Evolutionary conservation across 1,284 basidiomycete species (phyloP), one percentile per base, ranked within the genome.

Genomic region (Microbotryum silenes-acaulis): DNA sequence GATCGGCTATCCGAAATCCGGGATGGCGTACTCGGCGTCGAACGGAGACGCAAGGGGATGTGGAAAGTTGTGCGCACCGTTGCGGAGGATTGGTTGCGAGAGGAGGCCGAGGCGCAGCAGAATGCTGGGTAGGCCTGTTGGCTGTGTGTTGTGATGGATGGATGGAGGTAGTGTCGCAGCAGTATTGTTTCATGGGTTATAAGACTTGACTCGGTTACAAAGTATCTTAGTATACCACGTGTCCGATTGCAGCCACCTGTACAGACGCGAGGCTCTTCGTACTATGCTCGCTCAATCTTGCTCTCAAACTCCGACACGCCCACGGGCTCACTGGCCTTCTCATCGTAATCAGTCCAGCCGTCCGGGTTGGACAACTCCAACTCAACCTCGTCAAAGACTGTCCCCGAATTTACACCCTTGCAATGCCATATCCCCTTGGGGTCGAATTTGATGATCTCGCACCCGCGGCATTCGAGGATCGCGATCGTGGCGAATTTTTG

Each of bases 41-140:
- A 72, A 31, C 63, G 68, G n/a, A 51, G 71, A 18, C 59, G 71
- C 27, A 71, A 72, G 53, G 71, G 70, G 10, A 67, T 72, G 62
- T 71, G 61, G 60, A 61, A 63, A 57, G 54, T 66, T 54, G 63
- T 70, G 8, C 37, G 65, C 21, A 63, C 58, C 6, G 59, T 68
- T 5, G 69, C 63, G 49, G 48, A 49, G 37, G 67, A 67, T 45
- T 69, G 61, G 59, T 48, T 68, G 18, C 61, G 56, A 6, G 63
- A 64, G 49, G 63, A 67, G 51, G 50, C 27, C 29, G 48, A 49
- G 56, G 59, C 7, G 59, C 64, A 9, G 61, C 59, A 6, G 59
- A 47, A 25, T 18, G 37, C 37, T 42, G 37, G 37, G 16, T 42
- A 42, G 37, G 16, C 14, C 14, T 5, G 37, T 42, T 42, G 10